These are phyloP conservation scores for Bolboschoenoplectus hybrid DNA, from an alignment of 202 grass and related monocot genomes.

Conservation along the genomic window DNA sequence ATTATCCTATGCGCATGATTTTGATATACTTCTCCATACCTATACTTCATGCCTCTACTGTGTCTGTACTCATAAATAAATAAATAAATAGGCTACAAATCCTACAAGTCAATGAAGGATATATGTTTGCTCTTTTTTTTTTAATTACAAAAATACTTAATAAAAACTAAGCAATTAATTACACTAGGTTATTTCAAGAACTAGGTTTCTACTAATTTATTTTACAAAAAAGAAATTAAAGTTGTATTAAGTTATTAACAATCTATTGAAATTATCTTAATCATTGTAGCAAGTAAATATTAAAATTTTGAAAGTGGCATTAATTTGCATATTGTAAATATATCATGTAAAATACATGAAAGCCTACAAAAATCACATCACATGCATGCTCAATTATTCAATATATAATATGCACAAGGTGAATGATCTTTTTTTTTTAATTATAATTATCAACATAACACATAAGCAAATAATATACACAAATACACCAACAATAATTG, in stretches of 20 bases:
- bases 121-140: neutral
- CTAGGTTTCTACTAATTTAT: neutral
- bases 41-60: neutral
- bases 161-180: neutral
- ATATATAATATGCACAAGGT: neutral
- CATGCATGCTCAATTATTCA: neutral
- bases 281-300: neutral
- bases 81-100: neutral
- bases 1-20: neutral
- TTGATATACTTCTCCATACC: constrained; percentile 15
- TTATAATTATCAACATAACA: neutral
- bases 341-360: neutral
- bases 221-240: neutral
- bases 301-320: neutral
- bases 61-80: neutral
- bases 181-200: neutral
- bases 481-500: neutral
- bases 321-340: neutral
- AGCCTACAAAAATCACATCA: neutral
- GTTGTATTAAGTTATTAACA: neutral
- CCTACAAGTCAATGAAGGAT: neutral
- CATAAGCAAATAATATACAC: neutral
- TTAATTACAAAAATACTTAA: neutral
- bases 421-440: neutral
- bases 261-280: neutral